A percentile compares a stretch with the other conserved stretches of the same genome.
phyloP scores from a whole-genome alignment of 1,139 yeast species.

The Suhomyces bolitotheri region DNA sequence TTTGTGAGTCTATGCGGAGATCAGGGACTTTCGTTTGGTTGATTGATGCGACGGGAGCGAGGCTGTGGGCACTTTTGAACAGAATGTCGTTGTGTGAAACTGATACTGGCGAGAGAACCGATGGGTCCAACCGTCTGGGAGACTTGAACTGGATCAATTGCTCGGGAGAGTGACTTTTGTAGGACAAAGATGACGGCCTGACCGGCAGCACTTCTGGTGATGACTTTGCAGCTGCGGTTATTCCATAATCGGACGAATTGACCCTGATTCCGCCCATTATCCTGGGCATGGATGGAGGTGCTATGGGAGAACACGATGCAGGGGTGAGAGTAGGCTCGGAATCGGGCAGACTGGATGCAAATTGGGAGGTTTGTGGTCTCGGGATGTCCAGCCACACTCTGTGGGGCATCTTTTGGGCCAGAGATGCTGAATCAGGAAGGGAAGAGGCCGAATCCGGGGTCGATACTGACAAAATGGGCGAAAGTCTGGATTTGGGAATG shows the following conservation, averaged over 20 bases:
- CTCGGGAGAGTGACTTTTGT: not conserved
- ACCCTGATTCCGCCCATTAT: too few relatives aligned
- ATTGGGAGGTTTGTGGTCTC: not conserved
- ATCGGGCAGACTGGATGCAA: not conserved
- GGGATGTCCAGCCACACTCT: not conserved
- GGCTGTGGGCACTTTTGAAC: not conserved
- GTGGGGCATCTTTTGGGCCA: not conserved
- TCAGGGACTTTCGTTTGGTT: not conserved
- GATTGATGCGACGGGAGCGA: not conserved
- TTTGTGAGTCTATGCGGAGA: too few relatives aligned
- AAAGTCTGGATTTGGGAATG: not conserved
- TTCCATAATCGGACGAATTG: too few relatives aligned
- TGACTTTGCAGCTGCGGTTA: not conserved
- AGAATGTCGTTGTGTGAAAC: not conserved
- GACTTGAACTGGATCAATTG: slow-evolving; percentile 5
- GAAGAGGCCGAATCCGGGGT: not conserved
- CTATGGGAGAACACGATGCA: not conserved
- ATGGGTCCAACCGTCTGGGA: slow-evolving; percentile 4
- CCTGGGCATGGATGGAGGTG: too few relatives aligned
- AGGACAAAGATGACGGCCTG: not conserved
- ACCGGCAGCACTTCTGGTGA: not conserved
- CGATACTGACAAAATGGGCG: not conserved
- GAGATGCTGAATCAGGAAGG: not conserved
- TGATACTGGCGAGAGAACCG: slow-evolving; percentile 1
- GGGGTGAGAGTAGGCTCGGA: not conserved